These are phyloP conservation scores for Termitomyces sp. DNA, from an alignment of 1,284 basidiomycete species.

Conservation along the genomic window DNA sequence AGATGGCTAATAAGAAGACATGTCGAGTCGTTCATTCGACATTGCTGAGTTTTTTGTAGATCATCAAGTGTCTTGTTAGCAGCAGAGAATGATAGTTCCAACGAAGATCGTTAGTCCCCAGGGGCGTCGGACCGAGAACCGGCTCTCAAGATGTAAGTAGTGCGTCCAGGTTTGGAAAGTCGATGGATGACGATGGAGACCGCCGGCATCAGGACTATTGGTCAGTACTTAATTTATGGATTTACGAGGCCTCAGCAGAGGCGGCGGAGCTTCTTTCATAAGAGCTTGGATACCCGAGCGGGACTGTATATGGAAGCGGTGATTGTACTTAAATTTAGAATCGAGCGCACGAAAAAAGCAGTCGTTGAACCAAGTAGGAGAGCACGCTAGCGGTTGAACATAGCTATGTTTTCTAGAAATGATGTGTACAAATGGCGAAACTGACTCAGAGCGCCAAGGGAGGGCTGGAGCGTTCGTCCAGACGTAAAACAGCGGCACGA, in stretches of 20 bases:
- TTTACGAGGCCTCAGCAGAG: not conserved
- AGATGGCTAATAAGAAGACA: not conserved
- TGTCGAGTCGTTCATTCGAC: not conserved
- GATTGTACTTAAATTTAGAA: not conserved
- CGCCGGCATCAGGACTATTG: not conserved
- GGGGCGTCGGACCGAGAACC: not conserved
- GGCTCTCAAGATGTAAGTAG: not conserved
- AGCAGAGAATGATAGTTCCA: not conserved
- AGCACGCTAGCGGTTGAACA: not conserved
- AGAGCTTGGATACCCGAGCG: constrained; percentile 2
- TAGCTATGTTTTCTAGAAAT: constrained; percentile 1
- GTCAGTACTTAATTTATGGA: not conserved
- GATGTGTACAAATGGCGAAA: constrained; percentile 10
- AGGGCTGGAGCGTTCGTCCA: not conserved
- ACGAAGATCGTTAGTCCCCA: not conserved
- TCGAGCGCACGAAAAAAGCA: not conserved
- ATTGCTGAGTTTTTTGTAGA: not conserved
- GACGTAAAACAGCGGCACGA: not conserved
- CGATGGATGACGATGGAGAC: not conserved
- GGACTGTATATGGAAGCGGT: not conserved
- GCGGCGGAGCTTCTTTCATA: not conserved
- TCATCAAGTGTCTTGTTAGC: not conserved
- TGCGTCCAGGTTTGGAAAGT: not conserved
- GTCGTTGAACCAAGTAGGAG: not conserved
- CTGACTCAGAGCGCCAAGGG: constrained; percentile 2